Evolutionary conservation across 225 moss, liverwort and hornwort species (phyloP).

Genomic region (Thuidium tamariscinum): DNA sequence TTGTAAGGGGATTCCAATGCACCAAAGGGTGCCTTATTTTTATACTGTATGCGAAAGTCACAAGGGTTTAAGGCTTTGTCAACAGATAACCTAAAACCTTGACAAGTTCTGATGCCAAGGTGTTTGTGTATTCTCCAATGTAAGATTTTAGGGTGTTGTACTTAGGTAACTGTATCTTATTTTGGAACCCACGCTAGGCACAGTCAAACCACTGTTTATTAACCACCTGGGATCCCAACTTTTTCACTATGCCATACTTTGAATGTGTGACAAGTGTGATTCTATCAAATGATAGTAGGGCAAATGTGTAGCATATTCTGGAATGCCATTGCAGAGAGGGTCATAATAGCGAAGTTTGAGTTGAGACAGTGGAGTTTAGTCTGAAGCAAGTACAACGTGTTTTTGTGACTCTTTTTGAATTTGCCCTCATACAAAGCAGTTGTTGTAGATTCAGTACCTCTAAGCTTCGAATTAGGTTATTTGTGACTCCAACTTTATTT

Average conservation of each 20-base stretch:
- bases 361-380: neutral
- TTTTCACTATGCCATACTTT: neutral
- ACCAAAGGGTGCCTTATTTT: neutral
- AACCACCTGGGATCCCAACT: neutral
- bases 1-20: neutral
- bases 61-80: neutral
- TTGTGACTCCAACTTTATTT: neutral
- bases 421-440: neutral
- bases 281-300: neutral
- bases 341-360: neutral
- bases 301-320: neutral
- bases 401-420: neutral
- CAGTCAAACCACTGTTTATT: neutral
- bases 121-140: neutral
- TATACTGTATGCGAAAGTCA: neutral
- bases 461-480: neutral
- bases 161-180: neutral
- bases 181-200: neutral
- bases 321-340: neutral
- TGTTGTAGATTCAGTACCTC: neutral
- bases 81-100: neutral
- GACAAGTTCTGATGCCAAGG: neutral
- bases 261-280: neutral
- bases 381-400: neutral
- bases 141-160: neutral